Evolutionary conservation across 225 moss, liverwort and hornwort species (phyloP), one percentile per base, ranked within the genome.

Genomic region (Lunularia cruciata): DNA sequence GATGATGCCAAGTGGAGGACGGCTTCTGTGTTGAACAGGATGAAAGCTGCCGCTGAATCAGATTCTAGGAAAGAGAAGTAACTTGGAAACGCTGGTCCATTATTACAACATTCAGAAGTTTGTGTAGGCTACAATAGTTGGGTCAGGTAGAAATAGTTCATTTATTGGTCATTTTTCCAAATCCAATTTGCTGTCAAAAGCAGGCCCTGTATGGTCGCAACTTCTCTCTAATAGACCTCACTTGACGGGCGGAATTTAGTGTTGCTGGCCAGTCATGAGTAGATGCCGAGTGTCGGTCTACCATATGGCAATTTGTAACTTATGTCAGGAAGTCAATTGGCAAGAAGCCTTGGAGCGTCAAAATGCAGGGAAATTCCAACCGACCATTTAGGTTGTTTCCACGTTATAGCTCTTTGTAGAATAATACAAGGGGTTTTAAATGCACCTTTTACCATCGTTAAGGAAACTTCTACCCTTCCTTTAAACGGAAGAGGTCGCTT

Each of bases 1-100:
- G 93, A 89, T 78, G 96, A 98, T 69, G 90, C 81, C 53, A 87
- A 27, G 11, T 78, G 77, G 82, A 89, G 89, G 73, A 91, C 96
- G 65, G 45, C 64, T 30, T 30, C 65, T 0, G 35, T 72, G 48
- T 55, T 72, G 31, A 72, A 71, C 58, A 57, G 43, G 60, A 5
- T 27, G 51, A 48, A 75, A 66, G 48, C 56, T 3, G 22, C 40
- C 28, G 39, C 55, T n/a, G 76, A 53, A 20, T 16, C 1, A 16
- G 79, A 70, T 46, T 63, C 74, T 18, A 74, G 76, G 60, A 83
- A 75, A 68, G 67, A 59, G 14, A 49, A 77, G 76, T 81, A 63
- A 28, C 8, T 45, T 19, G 26, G 28, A 28, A 14, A 38, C 2
- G 19, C 5, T 23, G 14, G 3, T 20, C 1, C 22, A 22, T 61